Evolutionary conservation across 805 yeast species (phyloP).

Genomic region (Ogataea paradorogensis): DNA sequence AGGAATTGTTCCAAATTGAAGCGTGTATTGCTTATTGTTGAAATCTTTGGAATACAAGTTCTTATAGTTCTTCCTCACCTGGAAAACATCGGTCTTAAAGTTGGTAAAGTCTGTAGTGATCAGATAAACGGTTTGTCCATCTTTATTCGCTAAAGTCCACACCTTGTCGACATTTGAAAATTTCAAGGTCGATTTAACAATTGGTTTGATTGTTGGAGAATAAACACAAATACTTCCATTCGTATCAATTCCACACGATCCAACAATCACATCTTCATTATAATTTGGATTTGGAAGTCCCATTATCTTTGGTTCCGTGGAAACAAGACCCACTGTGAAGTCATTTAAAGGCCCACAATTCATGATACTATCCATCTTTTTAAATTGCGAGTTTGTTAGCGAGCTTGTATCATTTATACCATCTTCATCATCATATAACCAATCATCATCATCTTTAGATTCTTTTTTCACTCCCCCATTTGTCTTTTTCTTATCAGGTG

Average conservation of each 20-base stretch:
- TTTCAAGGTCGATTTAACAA: conserved; percentile 61
- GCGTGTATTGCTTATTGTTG: conserved; percentile 58
- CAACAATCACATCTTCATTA: conserved; percentile 64
- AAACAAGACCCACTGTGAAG: conserved; percentile 60
- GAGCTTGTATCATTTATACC: conserved; percentile 10
- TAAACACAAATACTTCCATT: conserved; percentile 58
- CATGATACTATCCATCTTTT: conserved; percentile 49
- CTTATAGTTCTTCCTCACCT: conserved; percentile 58
- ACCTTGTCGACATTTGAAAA: conserved; percentile 70
- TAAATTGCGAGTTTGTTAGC: conserved; percentile 35
- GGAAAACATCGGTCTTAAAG: conserved; percentile 65
- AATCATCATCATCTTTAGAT: conserved; percentile 43
- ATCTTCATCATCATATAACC: conserved; percentile 37
- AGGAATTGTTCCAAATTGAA: conserved; percentile 55
- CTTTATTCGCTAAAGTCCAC: conserved; percentile 58
- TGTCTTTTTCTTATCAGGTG: background rate
- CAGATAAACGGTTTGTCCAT: conserved; percentile 49
- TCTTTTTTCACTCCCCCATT: conserved; percentile 8
- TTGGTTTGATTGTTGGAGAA: conserved; percentile 67
- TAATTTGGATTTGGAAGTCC: conserved; percentile 68
- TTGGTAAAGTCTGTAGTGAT: conserved; percentile 69
- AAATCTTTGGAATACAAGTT: conserved; percentile 61
- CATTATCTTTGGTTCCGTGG: conserved; percentile 51
- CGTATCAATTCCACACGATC: conserved; percentile 61
- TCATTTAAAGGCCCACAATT: conserved; percentile 75